Base-by-base conservation (phyloP, 805 yeast genomes). In the Tetrapisispora taiwanensis region DNA sequence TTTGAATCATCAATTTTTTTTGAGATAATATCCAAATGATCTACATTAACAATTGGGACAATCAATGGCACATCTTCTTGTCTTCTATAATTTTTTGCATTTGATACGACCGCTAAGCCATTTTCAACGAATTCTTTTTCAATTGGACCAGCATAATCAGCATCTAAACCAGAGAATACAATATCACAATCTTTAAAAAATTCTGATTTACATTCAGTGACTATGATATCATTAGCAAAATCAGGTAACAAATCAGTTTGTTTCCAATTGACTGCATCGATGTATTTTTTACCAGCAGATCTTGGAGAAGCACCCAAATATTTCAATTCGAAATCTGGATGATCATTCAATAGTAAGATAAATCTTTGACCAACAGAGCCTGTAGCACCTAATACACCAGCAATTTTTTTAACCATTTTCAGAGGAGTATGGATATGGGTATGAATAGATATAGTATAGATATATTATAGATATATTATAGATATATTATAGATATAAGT, bases 331-430 rank as follows among this genome's bases (percentile, higher is more conserved):
- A 92, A 88, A 48, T 86, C 86, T 22, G 97, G 97, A 62, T 92
- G 97, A 49, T 84, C 69, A 2, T 88, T 75, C 50, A 92, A 72
- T 40, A 92, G 71, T 39, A 90, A 71, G 48, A 92, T 89, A 63
- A 92, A 92, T 55, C 97, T 76, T 67, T 92, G 98, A 46, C 98
- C 98, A 32, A 92, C 98, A 36, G 95, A 81, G 43, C 98, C 98
- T 12, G 98, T 90, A 52, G 97, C 97, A 41, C 98, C 98, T 49
- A 90, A 73, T 54, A 92, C 97, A 71, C 98, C 98, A 53, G 74
- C 75, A 45, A 68, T 60, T 60, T 68, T 71, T 45, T 55, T 59
- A 45, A 50, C 62, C 67, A 62, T 65, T 43, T 22, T 22, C 8
- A 6, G 8, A 22, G 7, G 26, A n/a, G n/a, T n/a, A n/a, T n/a